A percentile compares a stretch with the other conserved stretches of the same genome.
Conservation (phyloP, 2,329 filamentous ascomycete species). For the Ascomycota sp. region DNA sequence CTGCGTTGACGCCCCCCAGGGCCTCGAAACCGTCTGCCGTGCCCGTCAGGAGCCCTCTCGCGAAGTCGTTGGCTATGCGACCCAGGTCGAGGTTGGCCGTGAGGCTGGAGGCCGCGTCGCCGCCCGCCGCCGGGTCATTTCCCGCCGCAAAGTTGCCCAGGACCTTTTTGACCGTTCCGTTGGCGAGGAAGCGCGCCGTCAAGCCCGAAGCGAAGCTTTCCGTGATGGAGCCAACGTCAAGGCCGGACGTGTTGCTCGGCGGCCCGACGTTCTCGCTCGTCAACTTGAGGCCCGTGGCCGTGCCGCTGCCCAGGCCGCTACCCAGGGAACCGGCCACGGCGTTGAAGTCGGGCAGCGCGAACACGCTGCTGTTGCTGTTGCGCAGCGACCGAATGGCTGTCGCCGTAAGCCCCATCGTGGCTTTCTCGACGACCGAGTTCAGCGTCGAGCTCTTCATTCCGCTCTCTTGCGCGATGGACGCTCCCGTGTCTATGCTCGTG, state of each 20-base stretch:
- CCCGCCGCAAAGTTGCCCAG: slow-evolving; percentile 1
- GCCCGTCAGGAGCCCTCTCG: slow-evolving; percentile 14
- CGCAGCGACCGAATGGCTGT: slow-evolving; percentile 9
- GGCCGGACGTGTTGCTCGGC: slow-evolving; percentile 4
- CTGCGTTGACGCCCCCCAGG: slow-evolving; percentile 12
- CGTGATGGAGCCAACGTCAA: slow-evolving; percentile 6
- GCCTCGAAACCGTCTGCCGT: slow-evolving; percentile 12
- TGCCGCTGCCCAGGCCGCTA: slow-evolving; percentile 7
- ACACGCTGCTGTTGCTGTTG: slow-evolving; percentile 1
- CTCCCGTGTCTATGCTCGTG: slow-evolving; percentile 3
- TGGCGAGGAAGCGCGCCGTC: slow-evolving; percentile 11
- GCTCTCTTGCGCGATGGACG: slow-evolving; percentile 8
- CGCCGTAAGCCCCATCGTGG: slow-evolving; percentile 9
- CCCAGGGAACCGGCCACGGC: slow-evolving; percentile 6
- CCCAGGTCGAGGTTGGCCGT: slow-evolving; percentile 6
- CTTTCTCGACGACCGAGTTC: slow-evolving; percentile 10
- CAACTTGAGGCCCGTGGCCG: slow-evolving; percentile 6
- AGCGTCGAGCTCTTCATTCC: slow-evolving; percentile 10
- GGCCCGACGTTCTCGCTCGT: slow-evolving; percentile 3
- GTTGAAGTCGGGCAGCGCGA: slow-evolving; percentile 4
- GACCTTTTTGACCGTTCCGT: slow-evolving; percentile 10
- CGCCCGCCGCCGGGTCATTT: neutral
- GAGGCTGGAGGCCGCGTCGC: neutral
- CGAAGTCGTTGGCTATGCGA: slow-evolving; percentile 14
- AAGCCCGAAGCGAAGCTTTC: slow-evolving; percentile 9